Percentiles rank a stretch among this genome's conserved stretches.
Conservation (phyloP, 2,329 filamentous ascomycete species). For the Balansia obtecta region DNA sequence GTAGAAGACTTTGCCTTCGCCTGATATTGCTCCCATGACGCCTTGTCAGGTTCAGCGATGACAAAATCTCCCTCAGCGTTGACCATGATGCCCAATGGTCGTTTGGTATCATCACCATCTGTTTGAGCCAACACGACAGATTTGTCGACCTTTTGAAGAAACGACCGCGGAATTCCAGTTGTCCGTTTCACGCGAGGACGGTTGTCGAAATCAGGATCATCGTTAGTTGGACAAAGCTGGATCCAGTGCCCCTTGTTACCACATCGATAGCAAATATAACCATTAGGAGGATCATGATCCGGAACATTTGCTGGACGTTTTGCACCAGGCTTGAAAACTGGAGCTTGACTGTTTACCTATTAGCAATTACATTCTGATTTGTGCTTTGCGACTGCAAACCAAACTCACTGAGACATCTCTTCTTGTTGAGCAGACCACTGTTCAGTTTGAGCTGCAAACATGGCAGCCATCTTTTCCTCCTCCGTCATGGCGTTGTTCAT, state of each 20-base stretch:
- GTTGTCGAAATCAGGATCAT: conserved; percentile 91
- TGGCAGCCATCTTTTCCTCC: conserved; percentile 84
- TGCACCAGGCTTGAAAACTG: conserved; percentile 43
- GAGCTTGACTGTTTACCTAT: conserved; percentile 41
- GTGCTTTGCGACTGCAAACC: neutral
- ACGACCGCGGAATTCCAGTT: conserved; percentile 90
- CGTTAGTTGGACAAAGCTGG: conserved; percentile 94
- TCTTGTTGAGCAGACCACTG: conserved; percentile 92
- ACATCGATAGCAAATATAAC: conserved; percentile 94
- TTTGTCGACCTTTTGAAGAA: conserved; percentile 92
- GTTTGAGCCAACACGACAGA: conserved; percentile 62
- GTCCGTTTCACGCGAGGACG: conserved; percentile 89
- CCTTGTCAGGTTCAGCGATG: conserved; percentile 89
- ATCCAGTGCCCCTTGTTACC: conserved; percentile 99
- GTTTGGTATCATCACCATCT: conserved; percentile 70
- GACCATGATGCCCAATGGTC: conserved; percentile 86
- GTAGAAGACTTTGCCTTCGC: conserved; percentile 84
- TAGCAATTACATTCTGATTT: conserved; percentile 12
- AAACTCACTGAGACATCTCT: conserved; percentile 68
- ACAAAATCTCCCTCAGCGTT: conserved; percentile 97
- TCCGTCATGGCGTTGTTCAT: conserved; percentile 78
- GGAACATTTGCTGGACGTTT: conserved; percentile 69
- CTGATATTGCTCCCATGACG: conserved; percentile 93
- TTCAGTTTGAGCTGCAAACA: conserved; percentile 80
- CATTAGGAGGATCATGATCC: conserved; percentile 82